Evolutionary conservation across 2,329 filamentous ascomycete genomes (phyloP).

Genomic region (Cryoendolithus antarcticus): DNA sequence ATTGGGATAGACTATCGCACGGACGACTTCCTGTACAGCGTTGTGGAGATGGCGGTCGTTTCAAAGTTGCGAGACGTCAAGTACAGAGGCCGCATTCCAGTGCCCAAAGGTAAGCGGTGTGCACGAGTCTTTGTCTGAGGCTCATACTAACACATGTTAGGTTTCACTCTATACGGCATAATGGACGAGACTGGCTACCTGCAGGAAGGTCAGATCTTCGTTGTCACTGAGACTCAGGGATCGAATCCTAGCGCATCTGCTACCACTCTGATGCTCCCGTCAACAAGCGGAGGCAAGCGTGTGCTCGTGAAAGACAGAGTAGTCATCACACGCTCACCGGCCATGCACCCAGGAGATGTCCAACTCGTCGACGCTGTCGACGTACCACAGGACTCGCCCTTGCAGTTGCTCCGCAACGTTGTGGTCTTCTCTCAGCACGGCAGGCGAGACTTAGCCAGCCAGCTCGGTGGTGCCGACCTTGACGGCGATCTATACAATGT

Average conservation of each 20-base stretch:
- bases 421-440: constrained; percentile 67
- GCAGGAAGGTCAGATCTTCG: constrained; percentile 54
- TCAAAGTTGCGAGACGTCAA: constrained; percentile 62
- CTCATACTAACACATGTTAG: too few species aligned
- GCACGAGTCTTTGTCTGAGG: too few species aligned
- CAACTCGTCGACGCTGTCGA: constrained; percentile 50
- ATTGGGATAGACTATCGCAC: constrained; percentile 52
- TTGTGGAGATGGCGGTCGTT: constrained; percentile 60
- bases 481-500: constrained; percentile 75
- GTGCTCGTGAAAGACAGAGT: constrained; percentile 32
- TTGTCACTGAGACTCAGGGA: constrained; percentile 38
- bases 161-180: constrained; percentile 64
- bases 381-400: constrained; percentile 47
- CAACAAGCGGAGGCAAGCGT: constrained; percentile 14
- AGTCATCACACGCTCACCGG: constrained; percentile 65
- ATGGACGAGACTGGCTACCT: constrained; percentile 70
- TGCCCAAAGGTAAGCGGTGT: constrained; percentile 41
- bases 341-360: constrained; percentile 70
- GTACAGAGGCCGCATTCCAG: constrained; percentile 62
- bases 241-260: neutral
- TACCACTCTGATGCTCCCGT: neutral
- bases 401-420: constrained; percentile 56
- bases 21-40: constrained; percentile 57
- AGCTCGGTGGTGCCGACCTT: constrained; percentile 69
- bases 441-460: constrained; percentile 60